phyloP scores from a whole-genome alignment of 2,329 filamentous ascomycete species.

The Zymoseptoria tritici region DNA sequence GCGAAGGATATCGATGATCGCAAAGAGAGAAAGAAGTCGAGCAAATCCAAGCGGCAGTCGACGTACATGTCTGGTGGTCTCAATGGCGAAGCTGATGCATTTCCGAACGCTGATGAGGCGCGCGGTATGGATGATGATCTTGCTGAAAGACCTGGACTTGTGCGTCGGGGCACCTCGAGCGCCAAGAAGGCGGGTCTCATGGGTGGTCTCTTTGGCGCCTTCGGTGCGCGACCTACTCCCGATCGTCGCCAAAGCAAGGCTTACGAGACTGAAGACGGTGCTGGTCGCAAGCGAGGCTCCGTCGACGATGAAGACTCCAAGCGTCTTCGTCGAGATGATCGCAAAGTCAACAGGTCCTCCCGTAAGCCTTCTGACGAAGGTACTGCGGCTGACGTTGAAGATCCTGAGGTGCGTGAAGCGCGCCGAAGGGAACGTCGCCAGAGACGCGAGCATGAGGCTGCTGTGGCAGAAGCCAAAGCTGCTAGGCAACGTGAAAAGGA shows the following conservation, averaged over 20 bases:
- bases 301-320: constrained; percentile 30
- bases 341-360: constrained; percentile 27
- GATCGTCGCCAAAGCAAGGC: constrained; percentile 25
- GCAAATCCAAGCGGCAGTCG: constrained; percentile 37
- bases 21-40: constrained; percentile 28
- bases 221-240: constrained; percentile 24
- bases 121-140: constrained; percentile 43
- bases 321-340: constrained; percentile 31
- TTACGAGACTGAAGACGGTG: constrained; percentile 30
- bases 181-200: constrained; percentile 52
- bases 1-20: constrained; percentile 27
- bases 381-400: constrained; percentile 26
- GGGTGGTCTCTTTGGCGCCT: constrained; percentile 46
- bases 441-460: constrained; percentile 31
- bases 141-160: constrained; percentile 43
- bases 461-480: constrained; percentile 29
- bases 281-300: constrained; percentile 27
- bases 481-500: constrained; percentile 22
- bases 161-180: constrained; percentile 56
- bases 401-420: constrained; percentile 24
- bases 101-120: constrained; percentile 34
- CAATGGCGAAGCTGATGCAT: constrained; percentile 36
- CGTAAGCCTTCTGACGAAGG: constrained; percentile 26
- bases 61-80: constrained; percentile 33
- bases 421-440: constrained; percentile 31